Evolutionary conservation across 148 eudicot genomes (phyloP), one percentile per base, ranked within the genome.

Genomic region (Fagopyrum esculentum): DNA sequence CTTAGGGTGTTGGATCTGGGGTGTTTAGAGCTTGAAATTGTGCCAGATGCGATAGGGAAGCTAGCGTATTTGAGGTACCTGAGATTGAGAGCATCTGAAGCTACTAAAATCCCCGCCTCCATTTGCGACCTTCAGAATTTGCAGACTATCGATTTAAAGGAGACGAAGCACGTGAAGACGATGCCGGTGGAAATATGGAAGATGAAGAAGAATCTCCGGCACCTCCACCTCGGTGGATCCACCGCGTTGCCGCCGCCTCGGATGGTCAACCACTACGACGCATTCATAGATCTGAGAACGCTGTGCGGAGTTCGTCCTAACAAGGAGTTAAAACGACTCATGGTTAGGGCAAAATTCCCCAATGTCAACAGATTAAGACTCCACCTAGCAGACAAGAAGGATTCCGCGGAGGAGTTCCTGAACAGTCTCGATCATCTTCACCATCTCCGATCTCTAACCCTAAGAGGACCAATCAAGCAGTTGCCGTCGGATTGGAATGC

Each of bases 261-360:
- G 9, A 66, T 68, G 7, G 46, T 60, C 26, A 52, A 78, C 40
- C 64, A 82, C 59, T 73, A 72, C 60, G 78, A 66, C 46, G 55
- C 68, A 12, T 77, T 82, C 9, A 29, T 17, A 19, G 73, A 47
- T 72, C 81, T 82, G 16, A 79, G 51, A 44, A 82, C 82, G 69
- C 77, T 82, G 7, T 73, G 61, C 10, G 84, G 84, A 45, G 79
- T 82, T 11, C 56, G 66, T 5, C 61, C 82, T n/a, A 82, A 82
- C 74, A 79, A n/a, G 55, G 73, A 54, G 55, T 13, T 82, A 49
- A 82, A 73, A 75, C 49, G 77, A 60, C 81, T 82, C 22, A 73
- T 82, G 84, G 79, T 82, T 15, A 79, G 74, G 59, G 84, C 82
- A 45, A 82, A 76, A 59, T 82, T 82, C 79, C 84, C 82, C 54